These are phyloP conservation scores for Cystofilobasidium capitatum DNA, from an alignment of 768 basidiomycete species.

Conservation along the genomic window DNA sequence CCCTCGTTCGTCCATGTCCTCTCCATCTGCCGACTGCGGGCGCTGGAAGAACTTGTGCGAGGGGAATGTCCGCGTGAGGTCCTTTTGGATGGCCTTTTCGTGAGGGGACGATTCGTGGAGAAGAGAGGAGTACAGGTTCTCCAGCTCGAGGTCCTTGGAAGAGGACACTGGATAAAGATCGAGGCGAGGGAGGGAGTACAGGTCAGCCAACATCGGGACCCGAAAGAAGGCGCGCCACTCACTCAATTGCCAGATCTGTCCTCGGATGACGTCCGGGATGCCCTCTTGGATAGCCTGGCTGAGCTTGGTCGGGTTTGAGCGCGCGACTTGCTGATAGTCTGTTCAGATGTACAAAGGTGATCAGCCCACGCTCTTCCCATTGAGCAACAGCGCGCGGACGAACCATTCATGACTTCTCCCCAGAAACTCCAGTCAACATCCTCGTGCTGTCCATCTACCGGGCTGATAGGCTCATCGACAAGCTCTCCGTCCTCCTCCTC, in stretches of 20 bases:
- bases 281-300: slow-evolving; percentile 85
- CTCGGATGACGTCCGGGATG: slow-evolving; percentile 74
- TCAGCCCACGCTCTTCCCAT: neutral
- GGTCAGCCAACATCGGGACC: no score
- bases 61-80: slow-evolving; percentile 93
- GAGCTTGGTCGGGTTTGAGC: slow-evolving; percentile 63
- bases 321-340: slow-evolving; percentile 82
- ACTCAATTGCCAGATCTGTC: slow-evolving; percentile 98
- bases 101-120: slow-evolving; percentile 76
- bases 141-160: slow-evolving; percentile 80
- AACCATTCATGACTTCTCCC: slow-evolving; percentile 85
- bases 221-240: no score
- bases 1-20: slow-evolving; percentile 55
- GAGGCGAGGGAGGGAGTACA: slow-evolving; percentile 22
- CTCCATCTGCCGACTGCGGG: neutral
- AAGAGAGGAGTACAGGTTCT: slow-evolving; percentile 67
- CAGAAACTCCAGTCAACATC: slow-evolving; percentile 61
- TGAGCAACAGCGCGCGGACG: slow-evolving; percentile 21
- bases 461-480: slow-evolving; percentile 14
- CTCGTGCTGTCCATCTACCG: neutral
- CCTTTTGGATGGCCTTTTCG: slow-evolving; percentile 87
- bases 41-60: slow-evolving; percentile 93
- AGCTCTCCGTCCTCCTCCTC: slow-evolving; percentile 11
- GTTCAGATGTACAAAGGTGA: slow-evolving; percentile 20
- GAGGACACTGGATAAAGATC: slow-evolving; percentile 52